phyloP scores from a whole-genome alignment of 225 moss, liverwort and hornwort species.

The Sphagnum contortum region DNA sequence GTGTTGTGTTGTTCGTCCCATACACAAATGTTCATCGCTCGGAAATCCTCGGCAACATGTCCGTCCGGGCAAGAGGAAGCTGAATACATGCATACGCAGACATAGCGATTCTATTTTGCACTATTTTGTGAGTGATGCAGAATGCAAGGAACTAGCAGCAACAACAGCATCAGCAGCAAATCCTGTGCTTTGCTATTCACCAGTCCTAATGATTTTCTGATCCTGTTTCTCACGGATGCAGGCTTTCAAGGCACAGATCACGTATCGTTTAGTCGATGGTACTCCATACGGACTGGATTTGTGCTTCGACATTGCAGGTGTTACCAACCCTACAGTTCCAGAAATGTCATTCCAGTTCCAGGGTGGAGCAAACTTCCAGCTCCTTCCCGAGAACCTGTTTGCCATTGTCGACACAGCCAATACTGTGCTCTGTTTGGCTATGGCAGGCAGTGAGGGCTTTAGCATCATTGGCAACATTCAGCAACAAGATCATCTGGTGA shows the following conservation, averaged over 20 bases:
- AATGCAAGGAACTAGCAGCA: no score
- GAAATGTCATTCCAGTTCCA: slow-evolving; percentile 63
- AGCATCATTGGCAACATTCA: slow-evolving; percentile 81
- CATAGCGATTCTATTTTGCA: no score
- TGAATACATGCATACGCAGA: no score
- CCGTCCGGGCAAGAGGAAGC: no score
- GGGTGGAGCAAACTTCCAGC: slow-evolving; percentile 37
- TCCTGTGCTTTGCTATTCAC: no score
- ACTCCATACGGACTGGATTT: slow-evolving; percentile 56
- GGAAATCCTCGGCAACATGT: no score
- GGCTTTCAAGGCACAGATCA: slow-evolving; percentile 35
- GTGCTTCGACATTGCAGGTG: slow-evolving; percentile 63
- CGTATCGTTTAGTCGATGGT: slow-evolving; percentile 40
- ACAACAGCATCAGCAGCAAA: no score
- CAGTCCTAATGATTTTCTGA: no score
- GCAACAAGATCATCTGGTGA: slow-evolving; percentile 68
- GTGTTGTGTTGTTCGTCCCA: no score
- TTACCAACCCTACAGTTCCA: slow-evolving; percentile 44
- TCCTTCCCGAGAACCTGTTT: slow-evolving; percentile 62
- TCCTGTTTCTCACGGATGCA: neutral
- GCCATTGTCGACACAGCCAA: slow-evolving; percentile 53
- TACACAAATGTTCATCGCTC: no score
- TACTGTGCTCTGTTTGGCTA: slow-evolving; percentile 63
- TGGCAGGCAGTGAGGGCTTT: slow-evolving; percentile 44
- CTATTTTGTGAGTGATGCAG: no score